Evolutionary conservation across 176 grass and related monocot species (phyloP), one percentile per base, ranked within the genome.

Genomic region (Raddia distichophylla): DNA sequence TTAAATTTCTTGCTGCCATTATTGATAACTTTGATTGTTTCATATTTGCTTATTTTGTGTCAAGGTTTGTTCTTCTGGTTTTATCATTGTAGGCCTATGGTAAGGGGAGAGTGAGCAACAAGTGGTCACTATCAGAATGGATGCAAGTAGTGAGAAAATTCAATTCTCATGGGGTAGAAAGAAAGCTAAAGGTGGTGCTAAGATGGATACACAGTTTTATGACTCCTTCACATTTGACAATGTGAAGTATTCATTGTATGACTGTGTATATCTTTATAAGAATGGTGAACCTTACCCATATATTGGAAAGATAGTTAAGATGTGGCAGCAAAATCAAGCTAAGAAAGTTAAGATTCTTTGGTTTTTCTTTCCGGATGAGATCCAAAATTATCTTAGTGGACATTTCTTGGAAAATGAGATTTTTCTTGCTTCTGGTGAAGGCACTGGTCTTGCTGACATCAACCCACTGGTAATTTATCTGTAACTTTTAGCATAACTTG

Each of bases 311-410:
- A 86, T 94, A 78, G 3, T 91, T 50, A 94, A 84, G 55, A 89
- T 89, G 60, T 91, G 83, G 80, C 71, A 91, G 67, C 80, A 89
- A 70, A 88, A 89, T n/a, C 8, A 73, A 49, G 74, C 10, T 53
- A 94, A 84, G 76, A 94, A 75, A 91, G 75, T 91, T 57, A 94
- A 94, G 64, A 89, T 94, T 82, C 66, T 94, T 78, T 94, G 92
- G 92, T 94, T 91, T 84, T 94, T 94, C 48, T 27, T 75, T 12
- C 89, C 89, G 43, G 47, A 84, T 78, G 92, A 94, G 73, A 86
- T 94, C 22, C 67, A 47, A 61, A 78, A 75, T 75, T 70, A 87
- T 82, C 82, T 94, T 62, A 56, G 16, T 50, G 86, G 66, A 32
- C 60, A 81, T 70, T 61, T 88, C 22, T 69, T 71, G 76, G 80